phyloP scores from a whole-genome alignment of 2,329 filamentous ascomycete genomes.

The Pseudocercospora vitis region DNA sequence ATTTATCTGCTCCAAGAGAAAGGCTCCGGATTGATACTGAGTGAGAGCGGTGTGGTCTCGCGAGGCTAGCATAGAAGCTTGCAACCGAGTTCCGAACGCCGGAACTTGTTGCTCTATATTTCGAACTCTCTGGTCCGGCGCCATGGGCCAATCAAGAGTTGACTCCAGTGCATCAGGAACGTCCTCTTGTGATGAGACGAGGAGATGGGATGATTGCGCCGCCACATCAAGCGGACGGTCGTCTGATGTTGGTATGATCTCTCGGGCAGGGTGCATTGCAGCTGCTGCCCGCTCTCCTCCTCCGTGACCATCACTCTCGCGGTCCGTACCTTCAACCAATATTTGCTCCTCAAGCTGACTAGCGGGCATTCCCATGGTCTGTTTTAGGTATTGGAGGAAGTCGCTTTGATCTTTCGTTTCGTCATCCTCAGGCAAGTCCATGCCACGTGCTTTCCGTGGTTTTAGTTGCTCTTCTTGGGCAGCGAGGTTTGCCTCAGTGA shows the following conservation, averaged over 20 bases:
- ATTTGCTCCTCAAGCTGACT: constrained; percentile 18
- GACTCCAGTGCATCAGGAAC: background rate
- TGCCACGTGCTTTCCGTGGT: constrained; percentile 24
- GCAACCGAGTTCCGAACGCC: constrained; percentile 8
- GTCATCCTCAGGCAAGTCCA: constrained; percentile 36
- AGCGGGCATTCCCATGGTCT: constrained; percentile 3
- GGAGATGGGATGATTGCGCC: background rate
- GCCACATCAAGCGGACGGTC: background rate
- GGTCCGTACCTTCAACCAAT: constrained; percentile 4
- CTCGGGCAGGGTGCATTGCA: background rate
- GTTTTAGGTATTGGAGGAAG: constrained; percentile 31
- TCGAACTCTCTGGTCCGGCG: constrained; percentile 14
- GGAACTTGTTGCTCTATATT: background rate
- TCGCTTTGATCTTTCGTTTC: constrained; percentile 32
- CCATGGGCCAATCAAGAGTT: constrained; percentile 21
- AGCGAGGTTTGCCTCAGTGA: constrained; percentile 38
- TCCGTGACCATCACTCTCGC: background rate
- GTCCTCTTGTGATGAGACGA: background rate
- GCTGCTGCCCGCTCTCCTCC: background rate
- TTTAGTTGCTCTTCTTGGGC: constrained; percentile 34
- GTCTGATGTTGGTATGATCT: background rate
- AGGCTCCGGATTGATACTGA: background rate
- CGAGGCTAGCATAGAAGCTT: background rate
- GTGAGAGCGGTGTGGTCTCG: constrained; percentile 3
- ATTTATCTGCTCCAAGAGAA: background rate